Conservation (phyloP, 257 asterid species). For the Solanum dulcamara region DNA sequence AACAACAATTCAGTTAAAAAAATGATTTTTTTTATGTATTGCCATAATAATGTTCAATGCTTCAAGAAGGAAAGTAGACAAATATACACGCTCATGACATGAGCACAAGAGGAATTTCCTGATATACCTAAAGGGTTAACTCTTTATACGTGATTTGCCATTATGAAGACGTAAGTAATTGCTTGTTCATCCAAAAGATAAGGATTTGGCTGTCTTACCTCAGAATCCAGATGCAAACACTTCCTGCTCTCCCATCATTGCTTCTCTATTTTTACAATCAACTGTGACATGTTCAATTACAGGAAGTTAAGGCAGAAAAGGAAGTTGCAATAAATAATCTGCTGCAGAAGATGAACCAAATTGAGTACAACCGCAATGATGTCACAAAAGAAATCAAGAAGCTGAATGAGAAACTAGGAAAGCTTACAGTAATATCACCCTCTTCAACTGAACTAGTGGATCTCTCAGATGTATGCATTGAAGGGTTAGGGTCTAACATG, state of each 20-base stretch:
- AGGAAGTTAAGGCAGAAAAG: slow-evolving; percentile 7
- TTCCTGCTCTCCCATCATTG: not conserved
- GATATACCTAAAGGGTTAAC: not conserved
- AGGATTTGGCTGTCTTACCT: not conserved
- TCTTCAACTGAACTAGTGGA: not conserved
- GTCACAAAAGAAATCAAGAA: slow-evolving; percentile 1
- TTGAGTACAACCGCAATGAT: not conserved
- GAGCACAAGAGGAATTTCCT: not conserved
- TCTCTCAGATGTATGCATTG: not conserved
- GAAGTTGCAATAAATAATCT: slow-evolving; percentile 3
- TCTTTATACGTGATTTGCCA: not conserved
- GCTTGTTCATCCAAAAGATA: not conserved
- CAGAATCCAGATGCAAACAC: not conserved
- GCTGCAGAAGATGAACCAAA: slow-evolving; percentile 7
- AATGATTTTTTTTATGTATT: not conserved
- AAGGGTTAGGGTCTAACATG: not conserved
- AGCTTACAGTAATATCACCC: not conserved
- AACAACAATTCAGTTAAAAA: not conserved
- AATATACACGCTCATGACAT: not conserved
- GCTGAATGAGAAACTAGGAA: slow-evolving; percentile 3
- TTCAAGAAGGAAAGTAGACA: not conserved
- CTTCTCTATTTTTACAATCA: not conserved
- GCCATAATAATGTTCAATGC: not conserved
- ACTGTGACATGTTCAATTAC: not conserved
- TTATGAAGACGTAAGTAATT: not conserved